phyloP scores from a whole-genome alignment of 73 alveolate species.

The Blepharisma japonicum region DNA sequence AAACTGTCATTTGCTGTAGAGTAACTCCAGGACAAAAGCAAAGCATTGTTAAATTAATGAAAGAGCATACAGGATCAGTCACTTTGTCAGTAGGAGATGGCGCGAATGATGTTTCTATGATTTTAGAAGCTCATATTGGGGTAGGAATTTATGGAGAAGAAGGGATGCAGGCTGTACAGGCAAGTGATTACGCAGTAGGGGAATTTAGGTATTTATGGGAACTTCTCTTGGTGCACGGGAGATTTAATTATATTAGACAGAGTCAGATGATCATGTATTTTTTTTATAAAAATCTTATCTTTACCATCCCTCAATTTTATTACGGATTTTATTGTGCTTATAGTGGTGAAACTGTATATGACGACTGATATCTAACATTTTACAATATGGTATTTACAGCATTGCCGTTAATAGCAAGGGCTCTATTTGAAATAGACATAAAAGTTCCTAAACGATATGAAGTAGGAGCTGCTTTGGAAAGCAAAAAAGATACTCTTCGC shows the following conservation, averaged over 20 bases:
- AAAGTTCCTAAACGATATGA: constrained; percentile 32
- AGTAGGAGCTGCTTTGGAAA: constrained; percentile 27
- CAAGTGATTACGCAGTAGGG: constrained; percentile 89
- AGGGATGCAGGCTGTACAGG: constrained; percentile 93
- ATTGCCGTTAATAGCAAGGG: constrained; percentile 80
- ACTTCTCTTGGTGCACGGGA: constrained; percentile 82
- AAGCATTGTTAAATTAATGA: constrained; percentile 84
- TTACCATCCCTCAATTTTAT: constrained; percentile 86
- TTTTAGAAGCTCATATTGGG: constrained; percentile 82
- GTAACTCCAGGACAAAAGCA: constrained; percentile 93
- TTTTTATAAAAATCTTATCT: constrained; percentile 86
- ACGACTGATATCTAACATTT: constrained; percentile 88
- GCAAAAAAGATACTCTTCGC: constrained; percentile 29
- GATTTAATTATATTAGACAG: constrained; percentile 61
- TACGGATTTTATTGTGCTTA: constrained; percentile 72
- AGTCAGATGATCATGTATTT: constrained; percentile 83
- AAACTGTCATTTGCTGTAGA: constrained; percentile 84
- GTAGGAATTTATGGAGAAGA: constrained; percentile 97
- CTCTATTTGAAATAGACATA: constrained; percentile 87
- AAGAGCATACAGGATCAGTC: constrained; percentile 55
- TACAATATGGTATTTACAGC: constrained; percentile 96
- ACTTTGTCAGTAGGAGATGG: constrained; percentile 99
- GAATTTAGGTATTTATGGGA: constrained; percentile 72
- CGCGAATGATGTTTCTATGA: constrained; percentile 98
- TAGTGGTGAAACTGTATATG: constrained; percentile 86